A percentile compares a stretch with the other conserved stretches of the same genome.
Conservation (phyloP, 345 rosid species). For the Xanthoceras sorbifolium region DNA sequence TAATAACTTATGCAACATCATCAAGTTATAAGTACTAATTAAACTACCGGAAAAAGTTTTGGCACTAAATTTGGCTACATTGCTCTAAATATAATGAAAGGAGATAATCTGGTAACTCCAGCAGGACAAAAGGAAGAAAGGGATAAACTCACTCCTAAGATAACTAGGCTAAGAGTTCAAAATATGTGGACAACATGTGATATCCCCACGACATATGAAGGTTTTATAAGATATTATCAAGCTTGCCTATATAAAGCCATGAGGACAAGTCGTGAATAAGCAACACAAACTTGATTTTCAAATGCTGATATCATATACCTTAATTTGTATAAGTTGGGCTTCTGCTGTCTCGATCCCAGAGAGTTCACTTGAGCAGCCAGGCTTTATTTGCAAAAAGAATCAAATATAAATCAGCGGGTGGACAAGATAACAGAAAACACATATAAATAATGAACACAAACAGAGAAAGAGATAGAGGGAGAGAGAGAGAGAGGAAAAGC, state of each 20-base stretch:
- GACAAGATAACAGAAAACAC: background rate
- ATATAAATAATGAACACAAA: background rate
- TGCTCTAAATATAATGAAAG: background rate
- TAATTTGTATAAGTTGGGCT: conserved; percentile 78
- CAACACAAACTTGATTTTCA: background rate
- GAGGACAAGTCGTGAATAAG: background rate
- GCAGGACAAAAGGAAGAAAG: background rate
- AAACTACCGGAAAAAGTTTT: background rate
- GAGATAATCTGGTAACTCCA: background rate
- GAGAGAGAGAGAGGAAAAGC: too few relatives aligned
- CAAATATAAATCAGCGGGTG: background rate
- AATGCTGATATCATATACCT: conserved; percentile 42
- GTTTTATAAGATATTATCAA: conserved; percentile 4
- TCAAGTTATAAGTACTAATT: background rate
- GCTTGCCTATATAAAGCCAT: background rate
- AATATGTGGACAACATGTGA: background rate
- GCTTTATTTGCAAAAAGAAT: conserved; percentile 50
- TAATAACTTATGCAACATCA: background rate
- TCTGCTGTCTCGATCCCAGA: conserved; percentile 56
- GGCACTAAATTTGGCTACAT: background rate
- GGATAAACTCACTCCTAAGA: background rate
- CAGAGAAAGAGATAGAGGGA: background rate
- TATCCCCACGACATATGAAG: background rate
- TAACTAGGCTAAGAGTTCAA: background rate
- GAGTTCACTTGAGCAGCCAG: conserved; percentile 93